Base-by-base conservation (phyloP, 2,329 filamentous ascomycete genomes). In the Fusarium nelsonii region DNA sequence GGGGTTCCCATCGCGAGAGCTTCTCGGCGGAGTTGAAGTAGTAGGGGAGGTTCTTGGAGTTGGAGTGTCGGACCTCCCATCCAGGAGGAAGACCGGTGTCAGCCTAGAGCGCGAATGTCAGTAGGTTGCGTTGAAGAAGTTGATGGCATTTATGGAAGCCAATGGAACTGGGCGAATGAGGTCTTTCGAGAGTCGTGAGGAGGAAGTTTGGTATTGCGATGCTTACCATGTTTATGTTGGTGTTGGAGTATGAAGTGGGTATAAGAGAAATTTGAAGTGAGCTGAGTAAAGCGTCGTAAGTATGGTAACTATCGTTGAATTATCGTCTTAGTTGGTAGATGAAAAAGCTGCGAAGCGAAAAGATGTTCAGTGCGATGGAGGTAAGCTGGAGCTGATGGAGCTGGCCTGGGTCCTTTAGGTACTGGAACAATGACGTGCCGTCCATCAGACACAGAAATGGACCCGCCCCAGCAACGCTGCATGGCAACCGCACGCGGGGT, bases 1-100 rank as follows among this genome's bases (percentile, higher is more conserved):
- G 96, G 4, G 96, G 95, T 78, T 98, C 96, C 96, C 96, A 99
- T 82, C 93, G 89, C 68, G 96, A 98, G 78, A 93, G 90, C 80
- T 94, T 95, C 69, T 93, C 92, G 73, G 82, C 83, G 45, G 91
- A 84, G 82, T 97, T 97, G 91, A 97, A 98, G 85, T 98, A 99
- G 86, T 99, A 99, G 37, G 96, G 96, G 36, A 98, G 91, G 83
- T 97, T 97, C 85, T 97, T 98, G 81, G 93, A 97, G 85, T 97
- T 97, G 81, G 93, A 97, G 84, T 97, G 93, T 80, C 96, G 93
- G 78, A 99, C 93, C 84, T 98, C 96, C 94, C 95, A 97, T 80
- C 90, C 89, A 50, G 89, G 80, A 67, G 94, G 94, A 69, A 97
- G 89, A 79, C 95, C 95, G 73, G 91, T 90, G 58, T 94, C 91